Evolutionary conservation across 805 yeast genomes (phyloP), one percentile per base, ranked within the genome.

Genomic region (Danielozyma ontarioensis): DNA sequence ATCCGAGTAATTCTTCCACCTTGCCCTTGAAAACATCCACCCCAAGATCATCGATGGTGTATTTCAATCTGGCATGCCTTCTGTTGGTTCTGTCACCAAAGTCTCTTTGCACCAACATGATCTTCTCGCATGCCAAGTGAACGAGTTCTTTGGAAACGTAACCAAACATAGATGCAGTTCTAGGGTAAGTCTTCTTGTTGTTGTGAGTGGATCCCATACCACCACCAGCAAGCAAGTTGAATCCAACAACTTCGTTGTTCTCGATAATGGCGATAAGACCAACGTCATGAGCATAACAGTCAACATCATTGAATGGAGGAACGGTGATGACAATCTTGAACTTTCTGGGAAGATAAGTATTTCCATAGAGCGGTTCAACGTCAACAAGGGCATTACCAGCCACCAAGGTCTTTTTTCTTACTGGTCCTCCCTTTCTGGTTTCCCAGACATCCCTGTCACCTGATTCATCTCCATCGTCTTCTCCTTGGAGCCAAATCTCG

Each of bases 181-280:
- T 77, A 50, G 97, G 97, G 57, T 90, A 90, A 0, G 97, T 90
- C 72, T 90, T 90, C 54, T 82, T 83, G 69, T 90, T 90, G 73
- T 89, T 90, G 60, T 90, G 97, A 11, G 97, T 90, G 27, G 95
- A 77, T 51, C 97, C 97, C 97, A 90, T 90, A 72, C 97, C 97
- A 68, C 97, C 97, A 61, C 97, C 97, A 44, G 82, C 95, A 40
- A 83, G 74, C 33, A 90, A 77, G 52, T 90, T 90, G 72, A 77
- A 90, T 36, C 97, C 97, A 39, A 71, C 55, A 28, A 83, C 76
- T 13, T 75, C 70, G 34, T 71, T 62, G 50, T 79, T 72, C 43
- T 76, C 78, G 29, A 87, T 79, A 51, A 90, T 88, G 21, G 96
- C 88, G 57, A 90, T 76, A 46, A 90, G 71, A 46, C 97, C 97